Base-by-base conservation (phyloP, 1,284 basidiomycete species). In the Ganoderma sinense region DNA sequence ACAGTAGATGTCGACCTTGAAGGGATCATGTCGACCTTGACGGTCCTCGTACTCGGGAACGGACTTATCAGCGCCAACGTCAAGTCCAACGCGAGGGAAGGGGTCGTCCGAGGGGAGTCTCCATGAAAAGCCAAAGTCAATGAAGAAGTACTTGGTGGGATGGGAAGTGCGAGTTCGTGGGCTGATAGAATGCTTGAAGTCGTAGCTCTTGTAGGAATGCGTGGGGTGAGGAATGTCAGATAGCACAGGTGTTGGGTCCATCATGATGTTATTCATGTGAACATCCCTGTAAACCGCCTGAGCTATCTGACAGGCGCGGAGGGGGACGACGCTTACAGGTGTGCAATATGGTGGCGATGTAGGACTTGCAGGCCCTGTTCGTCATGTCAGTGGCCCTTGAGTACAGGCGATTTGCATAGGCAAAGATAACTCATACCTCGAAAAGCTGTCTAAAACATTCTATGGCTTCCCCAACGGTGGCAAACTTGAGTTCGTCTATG, bases 61-160 rank as follows among this genome's bases (percentile, higher is more conserved):
- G 8, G 48, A 23, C 48, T 51, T 51, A 26, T 51, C 48, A 10
- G n/a, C 48, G 7, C 48, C 48, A 13, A 51, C 23, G 10, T n/a
- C 48, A 11, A 51, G n/a, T 8, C 7, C 20, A 4, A 51, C 13
- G 1, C 48, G 48, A 13, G 48, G 48, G 11, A 23, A 51, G 10
- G 48, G 48, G 13, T 51, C 48, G n/a, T 67, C 18, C 59, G 75
- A 64, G 0, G 79, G 80, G 4, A 82, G 77, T 26, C 75, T 75
- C 53, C 23, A 11, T 70, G 84, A 83, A 6, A 81, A 62, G 0
- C 81, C 82, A n/a, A 83, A 85, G 61, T 83, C 78, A 14, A 73
- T 73, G 59, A 73, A 75, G 41, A 79, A 79, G 68, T 84, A 84
- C 45, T 72, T 75, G 10, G 77, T 71, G 0, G 78, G 77, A 5